Conservation (phyloP, 176 grass and related monocot genomes). For the Paspalum notatum region DNA sequence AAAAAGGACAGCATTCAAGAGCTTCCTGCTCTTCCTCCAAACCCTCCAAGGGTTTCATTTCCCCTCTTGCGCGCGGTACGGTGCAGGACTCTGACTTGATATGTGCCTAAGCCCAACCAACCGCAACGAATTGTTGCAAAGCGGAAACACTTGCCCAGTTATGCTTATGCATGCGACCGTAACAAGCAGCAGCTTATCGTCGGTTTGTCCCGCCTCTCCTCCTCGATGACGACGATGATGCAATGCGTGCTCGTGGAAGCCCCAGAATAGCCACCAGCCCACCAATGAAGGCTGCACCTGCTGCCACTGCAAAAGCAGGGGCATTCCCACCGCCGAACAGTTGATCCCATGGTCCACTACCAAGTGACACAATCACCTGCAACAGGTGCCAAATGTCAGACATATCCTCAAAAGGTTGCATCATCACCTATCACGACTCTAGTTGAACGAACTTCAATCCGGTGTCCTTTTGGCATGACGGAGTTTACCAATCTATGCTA, state of each 20-base stretch:
- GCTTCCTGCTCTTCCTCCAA: neutral
- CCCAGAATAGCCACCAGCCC: constrained; percentile 88
- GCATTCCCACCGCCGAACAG: constrained; percentile 88
- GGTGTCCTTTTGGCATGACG: neutral
- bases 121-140: constrained; percentile 50
- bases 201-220: constrained; percentile 39
- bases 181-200: constrained; percentile 23
- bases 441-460: neutral
- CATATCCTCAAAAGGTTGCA: neutral
- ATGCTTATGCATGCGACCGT: neutral
- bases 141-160: constrained; percentile 25
- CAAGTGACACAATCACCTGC: constrained; percentile 79
- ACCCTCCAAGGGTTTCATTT: neutral
- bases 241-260: constrained; percentile 56
- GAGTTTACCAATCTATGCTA: neutral
- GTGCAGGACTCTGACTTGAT: neutral
- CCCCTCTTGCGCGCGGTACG: neutral
- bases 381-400: constrained; percentile 14
- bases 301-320: constrained; percentile 77
- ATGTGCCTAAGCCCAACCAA: constrained; percentile 15
- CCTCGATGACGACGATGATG: constrained; percentile 50
- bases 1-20: neutral
- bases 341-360: constrained; percentile 79
- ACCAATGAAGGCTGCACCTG: constrained; percentile 63
- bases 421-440: neutral